These are phyloP conservation scores for Vicia faba DNA, from an alignment of 306 rosid genomes.

Conservation along the genomic window DNA sequence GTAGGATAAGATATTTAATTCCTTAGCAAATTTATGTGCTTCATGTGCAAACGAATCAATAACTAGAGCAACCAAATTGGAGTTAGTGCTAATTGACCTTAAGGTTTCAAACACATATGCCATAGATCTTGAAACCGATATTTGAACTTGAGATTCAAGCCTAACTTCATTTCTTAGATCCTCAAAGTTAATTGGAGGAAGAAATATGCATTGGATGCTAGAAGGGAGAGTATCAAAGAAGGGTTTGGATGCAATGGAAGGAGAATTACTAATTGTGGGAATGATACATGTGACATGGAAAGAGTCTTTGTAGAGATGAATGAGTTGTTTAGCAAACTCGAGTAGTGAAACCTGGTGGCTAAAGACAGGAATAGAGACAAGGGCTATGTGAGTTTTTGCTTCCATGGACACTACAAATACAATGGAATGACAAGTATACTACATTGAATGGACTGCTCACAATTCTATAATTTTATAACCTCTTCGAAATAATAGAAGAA, in stretches of 20 bases:
- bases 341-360: conserved; percentile 45
- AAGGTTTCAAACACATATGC: conserved; percentile 25
- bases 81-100: not conserved
- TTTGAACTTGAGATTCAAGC: conserved; percentile 29
- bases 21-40: conserved; percentile 38
- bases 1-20: conserved; percentile 38
- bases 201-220: conserved; percentile 34
- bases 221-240: conserved; percentile 39
- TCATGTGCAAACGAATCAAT: conserved; percentile 38
- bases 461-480: not conserved
- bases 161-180: not conserved
- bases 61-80: conserved; percentile 27
- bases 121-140: conserved; percentile 31
- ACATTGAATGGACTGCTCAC: too few species aligned
- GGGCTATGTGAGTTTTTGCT: conserved; percentile 39
- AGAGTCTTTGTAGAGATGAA: conserved; percentile 19
- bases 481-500: not conserved
- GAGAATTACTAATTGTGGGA: conserved; percentile 35
- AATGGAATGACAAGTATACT: not conserved
- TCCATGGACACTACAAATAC: conserved; percentile 32
- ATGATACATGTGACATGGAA: conserved; percentile 46
- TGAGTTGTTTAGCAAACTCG: conserved; percentile 40
- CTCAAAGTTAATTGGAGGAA: conserved; percentile 35
- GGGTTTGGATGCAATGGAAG: not conserved
- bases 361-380: conserved; percentile 38